Base-by-base conservation (phyloP, 441 rosid species). In the Pelargonium myrrhifolium region DNA sequence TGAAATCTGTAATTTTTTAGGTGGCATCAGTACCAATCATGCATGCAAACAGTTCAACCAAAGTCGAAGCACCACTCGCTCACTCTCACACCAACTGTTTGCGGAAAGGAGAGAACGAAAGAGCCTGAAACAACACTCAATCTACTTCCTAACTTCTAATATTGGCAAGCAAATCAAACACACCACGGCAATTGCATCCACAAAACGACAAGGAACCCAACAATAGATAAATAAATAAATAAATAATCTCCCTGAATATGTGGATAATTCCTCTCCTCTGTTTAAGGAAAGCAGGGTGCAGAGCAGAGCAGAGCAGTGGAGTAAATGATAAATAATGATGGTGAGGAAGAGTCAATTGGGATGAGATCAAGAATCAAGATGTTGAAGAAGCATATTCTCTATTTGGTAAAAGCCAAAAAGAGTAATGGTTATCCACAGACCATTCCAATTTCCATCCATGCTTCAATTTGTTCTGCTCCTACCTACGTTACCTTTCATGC, bases 381-480 rank as follows among this genome's bases (percentile, higher is more conserved):
- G 59, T 31, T 31, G 59, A 21, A 15, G 20, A 53, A 53, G 21
- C 59, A 53, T 53, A 53, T 53, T 18, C 59, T 53, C 59, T 18
- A 53, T 53, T 15, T 53, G 59, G 59, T 61, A n/a, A 31, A 70
- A 58, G 68, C 65, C 21, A 64, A 66, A 49, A 79, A 42, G 76
- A 65, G 71, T 4, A 79, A 21, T 82, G 81, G 76, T 81, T 85
- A 87, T 87, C 87, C 84, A 79, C 75, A 77, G 66, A n/a, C 55
- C 61, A 62, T 26, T 15, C 39, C 76, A 62, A 35, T 65, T 68
- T 42, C 75, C 74, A 69, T 75, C 75, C 75, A 74, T 83, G 79
- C 74, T 63, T 24, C 64, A 66, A 74, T 18, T 53, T 53, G 59
- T 18, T 53, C 56, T 51, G 20, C 56, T 14, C 56, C 58, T 51